Evolutionary conservation across 2,329 filamentous ascomycete species (phyloP), one percentile per base, ranked within the genome.

Genomic region (Dothidotthia symphoricarpi): DNA sequence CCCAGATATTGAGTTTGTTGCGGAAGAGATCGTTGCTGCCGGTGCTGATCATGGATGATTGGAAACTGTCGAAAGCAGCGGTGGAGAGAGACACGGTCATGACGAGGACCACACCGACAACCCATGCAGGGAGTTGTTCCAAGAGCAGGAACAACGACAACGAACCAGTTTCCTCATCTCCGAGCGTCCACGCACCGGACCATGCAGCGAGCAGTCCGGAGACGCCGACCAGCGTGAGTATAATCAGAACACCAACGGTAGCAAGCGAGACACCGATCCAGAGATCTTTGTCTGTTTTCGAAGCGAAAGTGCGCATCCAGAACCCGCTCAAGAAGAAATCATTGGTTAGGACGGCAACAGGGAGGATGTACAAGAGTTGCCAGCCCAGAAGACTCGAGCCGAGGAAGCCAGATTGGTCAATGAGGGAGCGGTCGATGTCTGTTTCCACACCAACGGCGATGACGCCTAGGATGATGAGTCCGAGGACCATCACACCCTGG

Each of bases 311-410:
- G 34, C 87, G 83, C 64, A 91, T 78, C 87, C 87, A 93, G 67
- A 88, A 89, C 50, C 81, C 84, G 22, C 85, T 88, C 28, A 93
- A 73, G 72, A 93, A 93, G 73, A 93, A 90, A 71, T 90, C 83
- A 69, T 91, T 93, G 42, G 86, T 90, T 39, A 90, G 61, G 48
- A 93, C 78, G 29, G 87, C 87, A 5, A 93, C 77, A 0, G 88
- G 86, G 1, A 93, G 75, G 50, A 93, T 91, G 69, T 91, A 93
- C 24, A 93, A 72, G 11, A 93, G 77, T 66, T 93, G 87, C 86
- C 88, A 93, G 38, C 88, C 88, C 1, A 93, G 74, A 2, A 88
- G 74, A 39, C 71, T 85, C 4, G 82, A 55, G 29, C 88, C 73
- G n/a, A 84, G 77, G 16, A 88, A 76, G 7, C 81, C 81, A 0